Conservation (phyloP, 116 monocot species). For the Iris pallida region DNA sequence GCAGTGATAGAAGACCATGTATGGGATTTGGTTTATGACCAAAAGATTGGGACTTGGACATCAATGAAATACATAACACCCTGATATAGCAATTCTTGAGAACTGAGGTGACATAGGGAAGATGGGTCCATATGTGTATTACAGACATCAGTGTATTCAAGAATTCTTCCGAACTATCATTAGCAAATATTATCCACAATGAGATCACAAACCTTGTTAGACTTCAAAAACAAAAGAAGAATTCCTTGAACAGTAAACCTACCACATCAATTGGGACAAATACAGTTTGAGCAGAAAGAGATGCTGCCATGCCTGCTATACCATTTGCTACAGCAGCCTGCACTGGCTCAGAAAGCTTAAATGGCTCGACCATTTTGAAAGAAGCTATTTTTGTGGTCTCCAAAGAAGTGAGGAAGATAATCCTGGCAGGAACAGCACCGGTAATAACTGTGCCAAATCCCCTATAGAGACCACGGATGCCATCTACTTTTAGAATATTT, state of each 20-base stretch:
- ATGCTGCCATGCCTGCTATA: constrained; percentile 68
- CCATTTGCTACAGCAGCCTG: constrained; percentile 90
- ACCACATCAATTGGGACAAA: constrained; percentile 99
- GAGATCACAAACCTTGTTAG: background rate
- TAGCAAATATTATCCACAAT: background rate
- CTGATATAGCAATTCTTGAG: background rate
- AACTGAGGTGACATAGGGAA: background rate
- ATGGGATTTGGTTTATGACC: too few relatives aligned
- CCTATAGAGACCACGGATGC: constrained; percentile 70
- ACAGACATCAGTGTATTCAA: background rate
- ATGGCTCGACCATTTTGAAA: constrained; percentile 56
- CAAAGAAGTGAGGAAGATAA: constrained; percentile 70
- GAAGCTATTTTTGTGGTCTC: constrained; percentile 78
- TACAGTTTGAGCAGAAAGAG: constrained; percentile 67
- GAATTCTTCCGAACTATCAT: background rate
- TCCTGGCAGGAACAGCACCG: constrained; percentile 83
- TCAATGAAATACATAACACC: background rate
- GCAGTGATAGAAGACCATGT: too few relatives aligned
- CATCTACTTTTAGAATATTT: constrained; percentile 73
- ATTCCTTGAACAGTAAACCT: constrained; percentile 6
- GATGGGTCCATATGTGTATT: background rate
- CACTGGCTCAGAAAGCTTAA: constrained; percentile 62
- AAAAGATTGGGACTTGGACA: background rate
- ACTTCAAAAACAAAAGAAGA: background rate
- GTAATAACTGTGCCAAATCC: constrained; percentile 89